Percentiles rank a stretch among this genome's conserved stretches.
These are phyloP conservation scores for Vigna nakashimae DNA, from an alignment of 306 rosid species.

Conservation along the genomic window DNA sequence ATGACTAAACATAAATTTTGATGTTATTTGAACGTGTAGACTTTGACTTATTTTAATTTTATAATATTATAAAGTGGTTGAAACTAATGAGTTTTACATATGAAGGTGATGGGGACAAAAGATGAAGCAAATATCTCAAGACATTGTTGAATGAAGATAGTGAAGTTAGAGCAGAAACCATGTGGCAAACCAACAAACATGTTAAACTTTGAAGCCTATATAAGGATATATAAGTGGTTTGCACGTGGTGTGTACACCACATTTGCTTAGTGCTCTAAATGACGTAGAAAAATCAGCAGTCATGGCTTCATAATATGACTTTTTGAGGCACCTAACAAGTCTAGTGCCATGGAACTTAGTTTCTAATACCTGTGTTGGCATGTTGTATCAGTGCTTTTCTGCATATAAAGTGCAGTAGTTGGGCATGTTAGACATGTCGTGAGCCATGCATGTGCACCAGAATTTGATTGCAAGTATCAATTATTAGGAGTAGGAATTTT, in stretches of 20 bases:
- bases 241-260: constrained; percentile 61
- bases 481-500: constrained; percentile 41
- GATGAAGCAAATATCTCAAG: constrained; percentile 12
- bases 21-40: too few species aligned
- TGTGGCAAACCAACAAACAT: constrained; percentile 19
- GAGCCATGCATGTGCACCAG: constrained; percentile 42
- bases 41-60: too few species aligned
- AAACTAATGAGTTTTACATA: neutral
- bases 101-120: constrained; percentile 6
- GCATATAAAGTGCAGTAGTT: constrained; percentile 6
- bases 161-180: constrained; percentile 31
- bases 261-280: constrained; percentile 13
- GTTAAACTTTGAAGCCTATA: constrained; percentile 9
- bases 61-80: too few species aligned
- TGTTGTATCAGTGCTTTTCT: neutral
- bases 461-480: constrained; percentile 56
- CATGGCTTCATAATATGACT: constrained; percentile 7
- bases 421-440: neutral
- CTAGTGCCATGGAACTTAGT: neutral
- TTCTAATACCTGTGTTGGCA: constrained; percentile 23
- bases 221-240: neutral
- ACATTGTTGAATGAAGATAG: constrained; percentile 3
- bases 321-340: neutral
- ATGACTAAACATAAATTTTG: too few species aligned
- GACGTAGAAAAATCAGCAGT: neutral